Base-by-base conservation (phyloP, 495 filamentous ascomycete species). In the Penicillium cinerascens region DNA sequence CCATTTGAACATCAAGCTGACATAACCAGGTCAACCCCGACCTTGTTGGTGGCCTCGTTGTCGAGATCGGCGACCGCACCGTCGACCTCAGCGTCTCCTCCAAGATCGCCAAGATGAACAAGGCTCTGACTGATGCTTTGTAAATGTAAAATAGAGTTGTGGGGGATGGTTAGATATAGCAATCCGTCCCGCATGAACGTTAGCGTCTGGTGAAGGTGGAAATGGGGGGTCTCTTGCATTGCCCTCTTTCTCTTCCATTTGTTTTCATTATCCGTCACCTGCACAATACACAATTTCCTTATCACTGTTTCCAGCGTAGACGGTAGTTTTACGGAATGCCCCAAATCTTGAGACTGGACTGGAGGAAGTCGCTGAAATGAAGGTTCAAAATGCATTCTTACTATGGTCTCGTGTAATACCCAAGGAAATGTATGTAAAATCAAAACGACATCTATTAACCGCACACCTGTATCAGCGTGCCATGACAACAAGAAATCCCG, bases 101-200 rank as follows among this genome's bases (percentile, higher is more conserved):
- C 67, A 93, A 90, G 84, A 87, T 98, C 75, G 79, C 88, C 71
- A 95, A 91, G 82, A 87, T 97, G 85, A 98, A 97, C 88, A 98
- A 98, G 86, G 86, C 96, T 68, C 86, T 98, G 64, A 90, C 82
- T 55, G 95, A 98, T 78, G 82, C 87, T 69, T 76, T 97, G 86
- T 98, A 91, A 91, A 91, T 75, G 63, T 61, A 67, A 61, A 68
- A 66, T 65, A 65, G 46, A 51, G 47, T 59, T 56, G 54, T 54
- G 48, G 54, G 54, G 60, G 49, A 51, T 60, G 52, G 42, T 63
- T 58, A 60, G 53, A 63, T 54, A 49, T 54, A 52, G 57, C 56
- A 63, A 58, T 44, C 53, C 61, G 36, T 60, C 63, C 63, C 56
- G 56, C 56, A 58, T 63, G 60, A 63, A 60, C 63, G 63, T 54